A percentile compares a stretch with the other conserved stretches of the same genome.
These are phyloP conservation scores for Platismatia glauca DNA, from an alignment of 495 filamentous ascomycete genomes.

Conservation along the genomic window DNA sequence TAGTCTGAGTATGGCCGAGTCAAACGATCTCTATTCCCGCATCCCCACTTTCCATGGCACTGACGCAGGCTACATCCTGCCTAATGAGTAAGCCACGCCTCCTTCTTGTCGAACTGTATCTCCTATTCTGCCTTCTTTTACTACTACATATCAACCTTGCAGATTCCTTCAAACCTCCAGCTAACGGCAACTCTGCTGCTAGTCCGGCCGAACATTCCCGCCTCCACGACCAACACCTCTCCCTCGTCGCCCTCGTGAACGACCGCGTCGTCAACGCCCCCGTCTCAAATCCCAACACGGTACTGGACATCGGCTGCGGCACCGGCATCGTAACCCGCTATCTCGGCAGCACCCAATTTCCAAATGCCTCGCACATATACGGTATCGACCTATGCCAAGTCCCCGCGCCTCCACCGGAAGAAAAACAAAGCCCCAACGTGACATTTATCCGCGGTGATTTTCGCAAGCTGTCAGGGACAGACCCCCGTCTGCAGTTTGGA, in stretches of 20 bases:
- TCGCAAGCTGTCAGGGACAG: neutral
- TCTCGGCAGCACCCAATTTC: conserved; percentile 55
- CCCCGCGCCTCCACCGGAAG: conserved; percentile 54
- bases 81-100: neutral
- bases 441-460: conserved; percentile 14
- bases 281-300: neutral
- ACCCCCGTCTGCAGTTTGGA: neutral
- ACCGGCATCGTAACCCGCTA: conserved; percentile 86
- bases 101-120: neutral
- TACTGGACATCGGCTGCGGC: conserved; percentile 87
- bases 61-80: neutral
- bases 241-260: conserved; percentile 7
- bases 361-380: conserved; percentile 46
- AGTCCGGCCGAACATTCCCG: conserved; percentile 13
- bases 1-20: neutral
- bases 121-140: too few relatives aligned
- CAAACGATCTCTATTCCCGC: neutral
- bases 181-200: neutral
- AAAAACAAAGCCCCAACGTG: conserved; percentile 10
- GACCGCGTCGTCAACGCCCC: conserved; percentile 14
- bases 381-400: conserved; percentile 72
- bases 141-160: neutral
- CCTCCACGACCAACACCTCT: conserved; percentile 9
- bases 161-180: neutral
- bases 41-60: conserved; percentile 2